Conservation (phyloP, 345 rosid species). For the Eucalyptus leucophloia region DNA sequence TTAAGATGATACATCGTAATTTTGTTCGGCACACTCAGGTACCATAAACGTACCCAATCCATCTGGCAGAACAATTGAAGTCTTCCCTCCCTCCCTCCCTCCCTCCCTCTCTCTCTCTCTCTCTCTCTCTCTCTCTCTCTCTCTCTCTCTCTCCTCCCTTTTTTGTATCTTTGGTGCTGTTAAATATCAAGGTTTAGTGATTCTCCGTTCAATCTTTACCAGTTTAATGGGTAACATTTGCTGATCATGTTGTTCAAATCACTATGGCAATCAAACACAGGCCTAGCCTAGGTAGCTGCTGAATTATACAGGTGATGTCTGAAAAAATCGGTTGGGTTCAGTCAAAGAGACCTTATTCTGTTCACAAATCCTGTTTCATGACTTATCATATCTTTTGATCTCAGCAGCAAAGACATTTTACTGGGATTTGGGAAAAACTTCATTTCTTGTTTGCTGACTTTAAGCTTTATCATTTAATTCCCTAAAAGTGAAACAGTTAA, state of each 20-base stretch:
- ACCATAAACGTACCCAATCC: no score
- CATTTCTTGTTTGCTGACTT: background rate
- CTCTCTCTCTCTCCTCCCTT: no score
- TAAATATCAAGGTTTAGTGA: background rate
- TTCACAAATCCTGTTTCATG: background rate
- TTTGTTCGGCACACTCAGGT: no score
- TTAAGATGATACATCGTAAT: no score
- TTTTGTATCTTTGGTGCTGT: background rate
- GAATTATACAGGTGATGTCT: background rate
- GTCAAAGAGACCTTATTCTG: background rate
- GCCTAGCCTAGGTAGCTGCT: background rate
- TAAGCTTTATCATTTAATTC: background rate
- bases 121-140: no score
- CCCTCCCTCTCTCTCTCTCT: no score
- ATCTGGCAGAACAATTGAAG: no score
- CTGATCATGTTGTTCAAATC: background rate
- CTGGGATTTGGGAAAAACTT: background rate
- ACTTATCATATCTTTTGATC: background rate
- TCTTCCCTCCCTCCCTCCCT: background rate
- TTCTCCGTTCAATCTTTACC: background rate
- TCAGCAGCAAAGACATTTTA: background rate
- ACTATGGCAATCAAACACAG: background rate
- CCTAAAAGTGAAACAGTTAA: background rate
- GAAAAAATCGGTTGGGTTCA: background rate
- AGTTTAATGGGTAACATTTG: background rate